These are phyloP conservation scores for Kwoniella botswanensis DNA, from an alignment of 768 basidiomycete genomes.

Conservation along the genomic window DNA sequence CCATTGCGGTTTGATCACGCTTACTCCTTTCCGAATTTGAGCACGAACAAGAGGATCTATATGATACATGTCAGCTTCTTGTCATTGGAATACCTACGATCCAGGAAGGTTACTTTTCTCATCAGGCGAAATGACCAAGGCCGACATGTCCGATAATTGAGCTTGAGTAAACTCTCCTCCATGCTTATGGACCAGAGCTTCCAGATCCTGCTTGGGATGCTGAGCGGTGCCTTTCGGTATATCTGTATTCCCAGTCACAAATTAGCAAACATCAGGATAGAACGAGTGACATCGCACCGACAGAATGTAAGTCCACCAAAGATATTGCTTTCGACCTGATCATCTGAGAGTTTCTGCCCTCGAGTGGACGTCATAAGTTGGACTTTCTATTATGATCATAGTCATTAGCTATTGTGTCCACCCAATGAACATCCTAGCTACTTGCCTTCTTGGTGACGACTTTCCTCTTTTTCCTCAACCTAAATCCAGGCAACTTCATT, in stretches of 20 bases:
- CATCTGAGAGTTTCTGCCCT: constrained; percentile 68
- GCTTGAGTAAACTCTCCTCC: constrained; percentile 58
- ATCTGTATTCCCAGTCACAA: constrained; percentile 31
- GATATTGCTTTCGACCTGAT: constrained; percentile 68
- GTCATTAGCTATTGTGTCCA: background rate
- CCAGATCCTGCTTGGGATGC: constrained; percentile 73
- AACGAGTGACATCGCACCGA: constrained; percentile 59
- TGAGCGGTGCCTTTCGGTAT: constrained; percentile 65
- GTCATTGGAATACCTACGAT: background rate
- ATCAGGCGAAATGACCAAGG: constrained; percentile 69
- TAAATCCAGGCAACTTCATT: constrained; percentile 11
- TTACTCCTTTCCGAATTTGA: constrained; percentile 71
- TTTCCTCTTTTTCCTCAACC: constrained; percentile 41
- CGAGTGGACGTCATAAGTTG: constrained; percentile 60
- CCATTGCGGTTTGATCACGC: constrained; percentile 81
- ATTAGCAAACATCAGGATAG: background rate
- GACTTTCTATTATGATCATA: constrained; percentile 29
- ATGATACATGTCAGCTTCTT: constrained; percentile 5
- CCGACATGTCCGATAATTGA: constrained; percentile 46
- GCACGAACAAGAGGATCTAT: constrained; percentile 52
- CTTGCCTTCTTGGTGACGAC: constrained; percentile 35
- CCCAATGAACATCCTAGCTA: background rate
- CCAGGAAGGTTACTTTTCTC: constrained; percentile 66
- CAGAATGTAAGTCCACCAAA: constrained; percentile 81
- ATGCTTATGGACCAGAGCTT: constrained; percentile 62